phyloP scores from a whole-genome alignment of 495 filamentous ascomycete genomes.

The Penicillium canariense region DNA sequence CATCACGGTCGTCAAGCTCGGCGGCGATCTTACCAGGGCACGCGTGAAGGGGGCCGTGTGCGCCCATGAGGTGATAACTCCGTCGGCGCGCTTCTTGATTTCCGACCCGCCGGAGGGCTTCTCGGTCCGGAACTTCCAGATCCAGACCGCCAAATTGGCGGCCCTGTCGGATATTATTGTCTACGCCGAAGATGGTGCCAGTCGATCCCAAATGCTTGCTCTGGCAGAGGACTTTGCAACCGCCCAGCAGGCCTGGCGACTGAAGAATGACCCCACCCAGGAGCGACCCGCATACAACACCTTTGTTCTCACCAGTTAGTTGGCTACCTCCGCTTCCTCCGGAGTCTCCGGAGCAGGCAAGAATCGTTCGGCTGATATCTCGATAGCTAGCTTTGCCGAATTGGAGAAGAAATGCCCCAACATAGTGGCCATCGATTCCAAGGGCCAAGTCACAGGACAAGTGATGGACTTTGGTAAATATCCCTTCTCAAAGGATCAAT shows the following conservation, averaged over 20 bases:
- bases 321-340: too few relatives aligned
- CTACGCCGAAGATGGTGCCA: slow-evolving; percentile 69
- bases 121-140: slow-evolving; percentile 93
- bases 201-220: slow-evolving; percentile 54
- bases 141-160: slow-evolving; percentile 87
- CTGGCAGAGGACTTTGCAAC: slow-evolving; percentile 68
- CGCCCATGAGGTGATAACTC: slow-evolving; percentile 70
- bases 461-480: slow-evolving; percentile 83
- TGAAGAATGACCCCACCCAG: slow-evolving; percentile 56
- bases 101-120: slow-evolving; percentile 80
- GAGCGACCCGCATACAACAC: slow-evolving; percentile 73
- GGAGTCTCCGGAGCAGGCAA: not conserved
- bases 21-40: slow-evolving; percentile 69
- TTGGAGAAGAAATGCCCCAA: slow-evolving; percentile 70
- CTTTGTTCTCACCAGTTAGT: slow-evolving; percentile 68
- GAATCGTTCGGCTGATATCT: slow-evolving; percentile 19
- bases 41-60: slow-evolving; percentile 83
- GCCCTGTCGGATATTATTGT: slow-evolving; percentile 88
- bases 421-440: slow-evolving; percentile 72
- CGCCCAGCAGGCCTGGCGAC: slow-evolving; percentile 74
- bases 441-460: slow-evolving; percentile 68
- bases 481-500: not conserved
- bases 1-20: slow-evolving; percentile 84
- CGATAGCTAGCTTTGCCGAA: slow-evolving; percentile 60
- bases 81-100: slow-evolving; percentile 45